Conservation (phyloP, 495 filamentous ascomycete species). For the Talaromyces liani region DNA sequence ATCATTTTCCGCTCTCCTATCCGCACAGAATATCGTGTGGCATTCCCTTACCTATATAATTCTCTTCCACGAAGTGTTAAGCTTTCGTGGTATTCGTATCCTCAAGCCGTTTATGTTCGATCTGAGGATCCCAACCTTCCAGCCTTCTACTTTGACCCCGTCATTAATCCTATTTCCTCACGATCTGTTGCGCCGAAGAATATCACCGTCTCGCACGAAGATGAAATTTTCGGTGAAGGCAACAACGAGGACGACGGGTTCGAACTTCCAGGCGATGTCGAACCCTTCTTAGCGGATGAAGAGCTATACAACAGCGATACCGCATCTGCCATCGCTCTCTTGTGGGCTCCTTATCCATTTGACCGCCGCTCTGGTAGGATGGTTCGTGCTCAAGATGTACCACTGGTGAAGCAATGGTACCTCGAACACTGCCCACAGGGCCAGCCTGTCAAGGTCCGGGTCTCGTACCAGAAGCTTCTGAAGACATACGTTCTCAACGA, state of each 20-base stretch:
- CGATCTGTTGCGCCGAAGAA: conserved; percentile 94
- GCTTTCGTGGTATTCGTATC: conserved; percentile 87
- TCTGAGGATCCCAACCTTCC: conserved; percentile 85
- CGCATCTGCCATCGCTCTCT: conserved; percentile 83
- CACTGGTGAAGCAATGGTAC: conserved; percentile 98
- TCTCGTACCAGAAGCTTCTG: conserved; percentile 98
- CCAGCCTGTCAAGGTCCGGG: conserved; percentile 93
- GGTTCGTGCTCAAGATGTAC: conserved; percentile 95
- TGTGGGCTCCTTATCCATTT: conserved; percentile 99
- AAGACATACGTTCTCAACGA: conserved; percentile 97
- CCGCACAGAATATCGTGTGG: conserved; percentile 91
- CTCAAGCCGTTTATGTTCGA: conserved; percentile 84
- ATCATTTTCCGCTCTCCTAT: conserved; percentile 98
- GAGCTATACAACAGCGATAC: conserved; percentile 88
- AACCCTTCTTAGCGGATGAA: conserved; percentile 87
- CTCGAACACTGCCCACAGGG: conserved; percentile 88
- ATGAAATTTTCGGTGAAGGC: conserved; percentile 83
- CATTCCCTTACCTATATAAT: conserved; percentile 93
- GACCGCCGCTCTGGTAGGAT: conserved; percentile 94
- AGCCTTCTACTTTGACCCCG: conserved; percentile 95
- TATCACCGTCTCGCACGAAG: conserved; percentile 84
- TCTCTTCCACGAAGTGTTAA: conserved; percentile 92
- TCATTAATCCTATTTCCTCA: conserved; percentile 96
- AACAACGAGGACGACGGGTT: conserved; percentile 90
- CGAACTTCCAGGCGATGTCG: conserved; percentile 67